Conservation (phyloP, 257 asterid species). For the Leptodermis oblonga region DNA sequence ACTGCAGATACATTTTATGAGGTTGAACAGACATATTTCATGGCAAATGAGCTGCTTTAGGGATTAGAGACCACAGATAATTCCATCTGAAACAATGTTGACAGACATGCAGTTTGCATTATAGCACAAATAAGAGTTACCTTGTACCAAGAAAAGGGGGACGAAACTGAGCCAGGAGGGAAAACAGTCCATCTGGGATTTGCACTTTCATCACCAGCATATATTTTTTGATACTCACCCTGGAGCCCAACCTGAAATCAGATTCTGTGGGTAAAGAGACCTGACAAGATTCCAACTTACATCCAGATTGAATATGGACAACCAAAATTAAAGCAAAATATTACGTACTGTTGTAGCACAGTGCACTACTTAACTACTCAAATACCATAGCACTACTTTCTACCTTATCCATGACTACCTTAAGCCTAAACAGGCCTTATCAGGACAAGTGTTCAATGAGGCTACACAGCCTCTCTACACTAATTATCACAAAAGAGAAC, state of each 20-base stretch:
- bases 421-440: not conserved
- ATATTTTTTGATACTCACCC: constrained; percentile 63
- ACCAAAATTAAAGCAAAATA: not conserved
- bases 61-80: not conserved
- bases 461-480: not conserved
- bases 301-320: not conserved
- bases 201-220: constrained; percentile 30
- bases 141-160: constrained; percentile 82
- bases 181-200: constrained; percentile 51
- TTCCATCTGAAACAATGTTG: not conserved
- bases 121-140: constrained; percentile 26
- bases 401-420: not conserved
- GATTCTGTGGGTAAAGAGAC: not conserved
- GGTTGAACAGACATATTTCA: not conserved
- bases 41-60: not conserved
- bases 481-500: not conserved
- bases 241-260: constrained; percentile 59
- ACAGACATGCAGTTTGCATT: not conserved
- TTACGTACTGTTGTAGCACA: not conserved
- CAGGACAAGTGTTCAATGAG: not conserved
- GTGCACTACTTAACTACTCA: not conserved
- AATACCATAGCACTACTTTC: not conserved
- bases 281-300: not conserved
- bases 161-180: constrained; percentile 39
- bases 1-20: not conserved